Conservation (phyloP, 2,329 filamentous ascomycete species). For the Diatrype stigma region DNA sequence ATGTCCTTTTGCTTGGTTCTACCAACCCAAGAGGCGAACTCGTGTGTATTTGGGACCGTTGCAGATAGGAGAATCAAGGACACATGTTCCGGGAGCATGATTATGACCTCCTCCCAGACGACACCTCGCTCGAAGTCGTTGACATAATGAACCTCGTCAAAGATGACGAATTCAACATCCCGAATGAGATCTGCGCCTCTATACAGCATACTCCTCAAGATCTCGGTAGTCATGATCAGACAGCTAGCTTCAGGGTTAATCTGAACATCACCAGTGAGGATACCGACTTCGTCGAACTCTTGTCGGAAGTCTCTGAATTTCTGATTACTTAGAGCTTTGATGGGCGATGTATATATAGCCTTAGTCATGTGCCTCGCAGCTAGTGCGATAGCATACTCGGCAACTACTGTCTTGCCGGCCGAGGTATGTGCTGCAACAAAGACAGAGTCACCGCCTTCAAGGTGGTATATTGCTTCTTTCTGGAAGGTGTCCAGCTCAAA, state of each 20-base stretch:
- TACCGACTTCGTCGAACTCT: slow-evolving; percentile 92
- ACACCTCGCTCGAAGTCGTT: slow-evolving; percentile 95
- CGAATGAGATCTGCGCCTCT: slow-evolving; percentile 91
- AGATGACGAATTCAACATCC: slow-evolving; percentile 98
- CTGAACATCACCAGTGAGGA: slow-evolving; percentile 94
- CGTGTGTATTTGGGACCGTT: slow-evolving; percentile 94
- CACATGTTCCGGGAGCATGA: slow-evolving; percentile 97
- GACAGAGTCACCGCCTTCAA: slow-evolving; percentile 93
- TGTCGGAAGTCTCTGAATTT: slow-evolving; percentile 94
- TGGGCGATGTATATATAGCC: slow-evolving; percentile 97
- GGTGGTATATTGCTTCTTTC: slow-evolving; percentile 96
- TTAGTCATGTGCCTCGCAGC: slow-evolving; percentile 99
- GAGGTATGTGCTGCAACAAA: slow-evolving; percentile 98
- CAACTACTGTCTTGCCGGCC: slow-evolving; percentile 95
- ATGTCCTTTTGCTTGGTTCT: slow-evolving; percentile 98
- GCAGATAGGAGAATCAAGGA: slow-evolving; percentile 92
- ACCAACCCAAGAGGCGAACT: slow-evolving; percentile 98
- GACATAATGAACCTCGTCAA: slow-evolving; percentile 98
- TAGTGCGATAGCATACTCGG: slow-evolving; percentile 94
- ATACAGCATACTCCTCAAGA: slow-evolving; percentile 96
- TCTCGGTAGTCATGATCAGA: slow-evolving; percentile 98
- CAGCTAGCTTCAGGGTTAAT: slow-evolving; percentile 97
- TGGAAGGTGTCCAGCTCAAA: slow-evolving; percentile 98
- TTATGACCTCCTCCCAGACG: slow-evolving; percentile 99
- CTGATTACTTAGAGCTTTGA: slow-evolving; percentile 97